These are phyloP conservation scores for Saccharomycopsis oosterbeekiorum DNA, from an alignment of 805 yeast species.

Conservation along the genomic window DNA sequence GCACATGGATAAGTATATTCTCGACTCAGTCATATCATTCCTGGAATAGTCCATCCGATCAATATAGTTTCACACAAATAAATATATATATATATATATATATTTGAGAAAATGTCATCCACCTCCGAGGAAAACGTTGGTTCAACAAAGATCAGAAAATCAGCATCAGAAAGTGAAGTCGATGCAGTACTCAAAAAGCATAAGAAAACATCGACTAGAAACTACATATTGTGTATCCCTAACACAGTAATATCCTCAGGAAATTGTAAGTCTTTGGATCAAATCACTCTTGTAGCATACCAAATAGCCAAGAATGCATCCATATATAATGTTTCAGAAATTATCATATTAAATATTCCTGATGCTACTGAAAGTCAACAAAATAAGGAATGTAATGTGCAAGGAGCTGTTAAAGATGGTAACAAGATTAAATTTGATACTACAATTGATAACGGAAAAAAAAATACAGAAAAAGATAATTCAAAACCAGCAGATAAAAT, in stretches of 20 bases:
- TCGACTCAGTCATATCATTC: too few species aligned
- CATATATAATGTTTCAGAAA: constrained; percentile 60
- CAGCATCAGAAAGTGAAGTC: neutral
- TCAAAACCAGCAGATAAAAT: constrained; percentile 10
- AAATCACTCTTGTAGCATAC: constrained; percentile 62
- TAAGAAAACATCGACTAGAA: constrained; percentile 20
- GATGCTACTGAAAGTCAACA: neutral
- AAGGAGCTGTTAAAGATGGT: constrained; percentile 10
- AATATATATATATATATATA: too few species aligned
- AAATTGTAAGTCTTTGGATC: constrained; percentile 58
- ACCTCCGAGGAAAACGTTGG: neutral
- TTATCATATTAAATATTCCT: constrained; percentile 54
- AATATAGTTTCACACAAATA: too few species aligned
- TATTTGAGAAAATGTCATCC: neutral
- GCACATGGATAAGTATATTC: neutral
- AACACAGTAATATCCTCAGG: constrained; percentile 46
- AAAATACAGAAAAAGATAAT: constrained; percentile 14
- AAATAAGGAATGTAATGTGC: neutral
- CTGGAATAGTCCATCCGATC: too few species aligned
- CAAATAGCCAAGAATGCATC: constrained; percentile 73
- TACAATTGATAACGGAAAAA: constrained; percentile 25
- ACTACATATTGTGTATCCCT: constrained; percentile 63
- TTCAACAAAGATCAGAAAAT: neutral
- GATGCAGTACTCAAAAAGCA: constrained; percentile 10
- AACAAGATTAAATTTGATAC: constrained; percentile 16